Evolutionary conservation across 176 grass and related monocot species (phyloP).

Genomic region (Saccharum spontaneum): DNA sequence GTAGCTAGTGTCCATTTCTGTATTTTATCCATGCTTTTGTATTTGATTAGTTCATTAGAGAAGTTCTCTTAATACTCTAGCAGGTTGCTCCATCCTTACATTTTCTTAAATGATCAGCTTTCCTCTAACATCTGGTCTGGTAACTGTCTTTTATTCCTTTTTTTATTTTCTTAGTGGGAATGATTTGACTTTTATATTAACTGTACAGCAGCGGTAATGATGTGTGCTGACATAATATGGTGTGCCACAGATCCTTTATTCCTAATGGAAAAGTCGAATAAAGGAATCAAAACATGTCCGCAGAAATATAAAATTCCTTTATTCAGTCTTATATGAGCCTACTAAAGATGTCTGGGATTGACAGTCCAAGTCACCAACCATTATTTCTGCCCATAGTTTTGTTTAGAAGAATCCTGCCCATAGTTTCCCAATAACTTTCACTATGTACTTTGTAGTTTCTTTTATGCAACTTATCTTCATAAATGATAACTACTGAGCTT

Average conservation of each 20-base stretch:
- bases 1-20: not conserved
- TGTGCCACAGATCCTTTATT: not conserved
- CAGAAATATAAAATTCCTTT: not conserved
- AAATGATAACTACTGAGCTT: not conserved
- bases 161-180: not conserved
- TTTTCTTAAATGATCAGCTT: not conserved
- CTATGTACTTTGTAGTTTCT: not conserved
- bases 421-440: not conserved
- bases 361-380: not conserved
- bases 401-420: not conserved
- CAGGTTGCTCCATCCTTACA: not conserved
- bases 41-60: not conserved
- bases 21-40: not conserved
- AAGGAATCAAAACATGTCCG: not conserved
- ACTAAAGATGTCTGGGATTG: slow-evolving; percentile 4
- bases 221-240: not conserved
- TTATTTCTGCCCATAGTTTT: slow-evolving; percentile 12
- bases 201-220: not conserved
- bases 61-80: not conserved
- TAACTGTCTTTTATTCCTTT: not conserved
- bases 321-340: not conserved
- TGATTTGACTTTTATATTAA: not conserved
- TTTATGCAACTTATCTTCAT: not conserved
- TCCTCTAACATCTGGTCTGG: not conserved
- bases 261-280: not conserved